Evolutionary conservation across 208 protist species (phyloP), one percentile per base, ranked within the genome.

Genomic region (Acanthamoeba sp.): DNA sequence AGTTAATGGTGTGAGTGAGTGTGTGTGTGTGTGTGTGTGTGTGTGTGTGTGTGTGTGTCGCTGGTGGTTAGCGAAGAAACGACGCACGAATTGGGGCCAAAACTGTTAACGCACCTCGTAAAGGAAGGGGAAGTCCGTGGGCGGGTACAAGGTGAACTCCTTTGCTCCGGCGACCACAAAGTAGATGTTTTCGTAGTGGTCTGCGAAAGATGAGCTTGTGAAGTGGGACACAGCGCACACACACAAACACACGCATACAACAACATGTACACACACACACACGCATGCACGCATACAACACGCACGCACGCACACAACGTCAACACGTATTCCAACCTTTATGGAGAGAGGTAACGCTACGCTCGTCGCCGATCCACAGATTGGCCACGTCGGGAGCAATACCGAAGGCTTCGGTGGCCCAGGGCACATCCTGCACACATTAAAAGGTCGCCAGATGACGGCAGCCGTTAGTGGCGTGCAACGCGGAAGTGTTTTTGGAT

Each of bases 141-240:
- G 96, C 36, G 96, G 96, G 38, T 96, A 94, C 32, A 97, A 55
- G 12, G 84, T 96, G 59, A 97, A 96, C 48, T 91, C 52, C 57
- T 97, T 97, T 3, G 57, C 80, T 5, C 96, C 96, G 42, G 38
- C 71, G 4, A 97, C 89, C 22, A 97, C 96, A n/a, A 36, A 52
- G 85, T 96, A 96, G 22, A 97, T 87, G 90, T 97, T 97, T 66
- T 97, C 96, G 57, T 97, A 97, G 29, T 90, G 82, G 64, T 97
- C 96, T 93, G 45, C 14, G 22, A 3, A 42, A 59, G 76, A 3
- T 85, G 42, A 57, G 42, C 16, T 0, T 0, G 29, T 34, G 3
- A 27, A 7, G 40, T 84, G 29, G 12, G 38, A 7, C 42, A 0
- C 55, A 42, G 7, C n/a, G 12, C 16, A 29, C 14, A 78, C 16